Evolutionary conservation across 2,329 filamentous ascomycete species (phyloP).

Genomic region (Beauveria bassiana): DNA sequence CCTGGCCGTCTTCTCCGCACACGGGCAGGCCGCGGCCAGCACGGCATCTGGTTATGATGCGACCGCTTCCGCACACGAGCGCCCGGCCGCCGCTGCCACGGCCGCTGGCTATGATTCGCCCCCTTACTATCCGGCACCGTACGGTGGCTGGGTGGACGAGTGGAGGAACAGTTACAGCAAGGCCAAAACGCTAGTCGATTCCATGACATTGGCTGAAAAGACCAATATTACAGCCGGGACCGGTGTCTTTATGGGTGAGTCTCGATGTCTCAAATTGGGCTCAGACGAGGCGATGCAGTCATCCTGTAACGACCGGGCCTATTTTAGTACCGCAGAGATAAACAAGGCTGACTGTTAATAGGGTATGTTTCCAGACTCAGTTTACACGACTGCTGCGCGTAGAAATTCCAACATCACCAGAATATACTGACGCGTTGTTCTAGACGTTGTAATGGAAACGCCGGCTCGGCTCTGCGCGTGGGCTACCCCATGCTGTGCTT

Average conservation of each 20-base stretch:
- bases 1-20: neutral
- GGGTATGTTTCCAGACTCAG: neutral
- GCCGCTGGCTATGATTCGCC: constrained; percentile 32
- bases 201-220: constrained; percentile 76
- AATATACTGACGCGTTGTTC: neutral
- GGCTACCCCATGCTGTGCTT: constrained; percentile 66
- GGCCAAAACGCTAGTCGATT: constrained; percentile 58
- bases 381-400: too few relatives aligned
- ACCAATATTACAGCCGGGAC: constrained; percentile 68
- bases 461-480: constrained; percentile 60
- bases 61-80: constrained; percentile 31
- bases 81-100: neutral
- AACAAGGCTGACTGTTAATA: neutral
- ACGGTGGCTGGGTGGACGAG: constrained; percentile 60
- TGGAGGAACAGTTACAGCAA: constrained; percentile 67
- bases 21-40: neutral
- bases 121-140: constrained; percentile 63
- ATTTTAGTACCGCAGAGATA: neutral
- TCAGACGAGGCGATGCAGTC: neutral
- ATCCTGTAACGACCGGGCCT: neutral
- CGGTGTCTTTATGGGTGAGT: constrained; percentile 60
- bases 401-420: too few relatives aligned
- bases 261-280: neutral
- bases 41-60: constrained; percentile 26
- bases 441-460: constrained; percentile 67